Evolutionary conservation across 495 filamentous ascomycete genomes (phyloP).

Genomic region (Polyplosphaeria fusca): DNA sequence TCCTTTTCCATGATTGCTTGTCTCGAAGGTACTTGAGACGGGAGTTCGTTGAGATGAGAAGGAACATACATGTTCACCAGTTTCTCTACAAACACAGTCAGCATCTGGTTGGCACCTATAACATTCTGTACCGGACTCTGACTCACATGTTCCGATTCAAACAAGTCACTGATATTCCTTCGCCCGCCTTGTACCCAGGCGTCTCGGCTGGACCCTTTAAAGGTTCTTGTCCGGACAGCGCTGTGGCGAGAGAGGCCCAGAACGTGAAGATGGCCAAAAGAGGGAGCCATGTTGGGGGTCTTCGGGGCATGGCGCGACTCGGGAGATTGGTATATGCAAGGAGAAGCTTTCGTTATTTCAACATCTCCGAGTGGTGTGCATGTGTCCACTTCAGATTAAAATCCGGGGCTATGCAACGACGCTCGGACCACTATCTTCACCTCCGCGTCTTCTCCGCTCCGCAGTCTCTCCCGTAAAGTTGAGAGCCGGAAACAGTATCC

Average conservation of each 20-base stretch:
- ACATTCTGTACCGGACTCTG: background rate
- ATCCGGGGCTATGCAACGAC: background rate
- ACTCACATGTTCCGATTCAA: constrained; percentile 62
- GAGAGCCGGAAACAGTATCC: too few species aligned
- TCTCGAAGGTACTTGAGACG: background rate
- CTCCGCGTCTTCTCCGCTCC: background rate
- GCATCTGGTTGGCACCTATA: background rate
- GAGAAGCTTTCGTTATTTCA: background rate
- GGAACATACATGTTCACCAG: constrained; percentile 60
- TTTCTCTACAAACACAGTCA: constrained; percentile 44
- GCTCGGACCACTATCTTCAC: background rate
- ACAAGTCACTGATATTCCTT: constrained; percentile 61
- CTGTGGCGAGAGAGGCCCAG: constrained; percentile 29
- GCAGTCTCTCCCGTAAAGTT: too few species aligned
- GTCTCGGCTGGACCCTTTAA: constrained; percentile 21
- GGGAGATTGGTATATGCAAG: background rate
- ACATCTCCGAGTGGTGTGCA: constrained; percentile 7
- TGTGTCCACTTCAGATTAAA: constrained; percentile 1
- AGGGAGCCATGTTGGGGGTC: background rate
- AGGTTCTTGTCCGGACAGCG: constrained; percentile 35
- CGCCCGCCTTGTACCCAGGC: constrained; percentile 43
- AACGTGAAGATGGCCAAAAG: constrained; percentile 28
- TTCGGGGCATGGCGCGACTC: background rate
- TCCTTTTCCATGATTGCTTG: background rate
- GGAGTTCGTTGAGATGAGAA: background rate